These are phyloP conservation scores for Pneumocystis canis DNA, from an alignment of 1,139 yeast species.

Conservation along the genomic window DNA sequence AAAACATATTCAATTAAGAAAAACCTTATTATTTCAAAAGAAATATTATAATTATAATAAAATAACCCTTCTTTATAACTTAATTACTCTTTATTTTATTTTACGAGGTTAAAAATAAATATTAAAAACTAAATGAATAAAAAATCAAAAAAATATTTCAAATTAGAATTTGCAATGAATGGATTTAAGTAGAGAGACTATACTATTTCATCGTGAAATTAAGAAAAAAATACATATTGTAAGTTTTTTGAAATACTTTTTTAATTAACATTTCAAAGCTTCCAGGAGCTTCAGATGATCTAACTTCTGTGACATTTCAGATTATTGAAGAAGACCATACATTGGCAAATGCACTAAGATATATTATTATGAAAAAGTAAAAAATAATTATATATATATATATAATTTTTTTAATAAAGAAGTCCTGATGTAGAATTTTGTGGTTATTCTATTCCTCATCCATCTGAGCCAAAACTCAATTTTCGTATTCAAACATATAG, in stretches of 20 bases:
- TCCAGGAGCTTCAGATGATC: constrained; percentile 91
- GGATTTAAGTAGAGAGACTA: not conserved
- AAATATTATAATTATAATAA: no score
- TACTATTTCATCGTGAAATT: not conserved
- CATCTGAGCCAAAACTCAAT: constrained; percentile 81
- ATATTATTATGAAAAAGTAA: constrained; percentile 80
- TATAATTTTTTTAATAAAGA: not conserved
- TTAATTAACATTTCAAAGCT: constrained; percentile 24
- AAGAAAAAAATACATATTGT: not conserved
- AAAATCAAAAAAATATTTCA: not conserved
- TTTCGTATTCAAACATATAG: constrained; percentile 91
- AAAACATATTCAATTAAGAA: not conserved
- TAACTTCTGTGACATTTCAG: constrained; percentile 89
- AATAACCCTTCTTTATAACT: no score
- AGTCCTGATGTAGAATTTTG: constrained; percentile 91
- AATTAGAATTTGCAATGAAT: not conserved
- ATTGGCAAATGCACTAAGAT: constrained; percentile 80
- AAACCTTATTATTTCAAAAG: no score
- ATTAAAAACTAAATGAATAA: no score
- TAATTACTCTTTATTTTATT: not conserved
- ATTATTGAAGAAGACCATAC: constrained; percentile 90
- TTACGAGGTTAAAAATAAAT: not conserved
- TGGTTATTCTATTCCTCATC: constrained; percentile 98
- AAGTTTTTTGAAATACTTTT: not conserved
- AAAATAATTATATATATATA: constrained; percentile 13